phyloP scores from a whole-genome alignment of 2,329 filamentous ascomycete species.

The Conoideocrella luteorostrata region DNA sequence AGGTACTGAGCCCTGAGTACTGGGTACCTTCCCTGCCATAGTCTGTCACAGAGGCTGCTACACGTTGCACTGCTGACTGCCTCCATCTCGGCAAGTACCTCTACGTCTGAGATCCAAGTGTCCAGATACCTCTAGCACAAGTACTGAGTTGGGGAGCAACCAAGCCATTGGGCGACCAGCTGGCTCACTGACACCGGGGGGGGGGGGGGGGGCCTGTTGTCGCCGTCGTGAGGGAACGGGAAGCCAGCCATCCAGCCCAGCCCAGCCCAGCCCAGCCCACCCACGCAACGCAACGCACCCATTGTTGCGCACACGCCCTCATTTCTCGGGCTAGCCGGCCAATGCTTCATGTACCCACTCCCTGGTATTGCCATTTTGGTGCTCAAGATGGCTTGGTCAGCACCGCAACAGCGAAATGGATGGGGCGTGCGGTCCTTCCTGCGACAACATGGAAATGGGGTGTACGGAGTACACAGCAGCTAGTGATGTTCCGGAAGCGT shows the following conservation, averaged over 20 bases:
- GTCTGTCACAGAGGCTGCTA: no score
- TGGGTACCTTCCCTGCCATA: background rate
- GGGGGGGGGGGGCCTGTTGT: no score
- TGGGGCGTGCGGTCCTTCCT: background rate
- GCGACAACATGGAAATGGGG: no score
- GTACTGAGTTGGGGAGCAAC: background rate
- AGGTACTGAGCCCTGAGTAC: background rate
- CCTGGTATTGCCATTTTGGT: background rate
- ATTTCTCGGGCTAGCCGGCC: background rate
- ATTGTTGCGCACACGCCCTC: constrained; percentile 2
- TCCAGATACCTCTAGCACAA: background rate
- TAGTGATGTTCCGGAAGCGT: background rate
- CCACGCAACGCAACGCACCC: background rate
- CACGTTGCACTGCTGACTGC: no score
- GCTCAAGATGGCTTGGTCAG: background rate
- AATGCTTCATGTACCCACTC: background rate
- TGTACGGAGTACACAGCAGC: no score
- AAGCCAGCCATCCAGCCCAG: no score
- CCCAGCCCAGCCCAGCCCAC: no score
- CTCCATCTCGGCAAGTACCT: no score
- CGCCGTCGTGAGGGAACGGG: background rate
- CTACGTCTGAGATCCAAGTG: no score
- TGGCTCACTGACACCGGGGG: no score
- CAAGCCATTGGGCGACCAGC: no score
- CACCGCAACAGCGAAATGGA: background rate